Conservation (phyloP, 257 asterid genomes). For the Solanum chilense region DNA sequence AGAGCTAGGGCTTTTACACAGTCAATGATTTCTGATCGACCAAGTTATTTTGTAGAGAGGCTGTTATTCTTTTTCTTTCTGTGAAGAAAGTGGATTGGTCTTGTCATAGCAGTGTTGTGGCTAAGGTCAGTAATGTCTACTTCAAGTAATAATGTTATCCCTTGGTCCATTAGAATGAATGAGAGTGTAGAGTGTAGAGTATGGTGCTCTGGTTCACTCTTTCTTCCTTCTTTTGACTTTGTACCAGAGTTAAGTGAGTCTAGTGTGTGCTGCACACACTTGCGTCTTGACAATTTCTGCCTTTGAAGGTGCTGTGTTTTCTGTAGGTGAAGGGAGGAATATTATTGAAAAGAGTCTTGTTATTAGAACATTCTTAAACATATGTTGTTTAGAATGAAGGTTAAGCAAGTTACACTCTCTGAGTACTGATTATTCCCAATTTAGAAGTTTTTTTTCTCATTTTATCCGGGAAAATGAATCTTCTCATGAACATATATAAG, state of each 20-base stretch:
- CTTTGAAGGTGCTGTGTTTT: not conserved
- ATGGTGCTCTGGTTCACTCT: not conserved
- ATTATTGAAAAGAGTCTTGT: not conserved
- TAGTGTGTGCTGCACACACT: not conserved
- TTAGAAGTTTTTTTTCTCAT: not conserved
- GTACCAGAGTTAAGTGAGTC: not conserved
- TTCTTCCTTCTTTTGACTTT: not conserved
- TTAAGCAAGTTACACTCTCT: not conserved
- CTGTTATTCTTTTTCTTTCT: not conserved
- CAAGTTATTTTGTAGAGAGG: not conserved
- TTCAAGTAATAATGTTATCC: not conserved
- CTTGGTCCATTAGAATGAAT: not conserved
- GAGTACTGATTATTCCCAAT: not conserved
- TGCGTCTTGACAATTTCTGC: not conserved
- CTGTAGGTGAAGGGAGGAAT: not conserved
- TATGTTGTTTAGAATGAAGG: not conserved
- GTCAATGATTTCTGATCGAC: not conserved
- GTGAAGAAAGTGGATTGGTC: not conserved
- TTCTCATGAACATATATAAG: not conserved
- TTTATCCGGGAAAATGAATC: not conserved
- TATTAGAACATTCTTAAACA: not conserved
- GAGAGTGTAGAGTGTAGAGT: not conserved
- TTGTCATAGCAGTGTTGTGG: not conserved
- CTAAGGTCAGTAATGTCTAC: not conserved
- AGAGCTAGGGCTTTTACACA: not conserved